Evolutionary conservation across 768 basidiomycete species (phyloP).

Genomic region (Phylloporus arenicola): DNA sequence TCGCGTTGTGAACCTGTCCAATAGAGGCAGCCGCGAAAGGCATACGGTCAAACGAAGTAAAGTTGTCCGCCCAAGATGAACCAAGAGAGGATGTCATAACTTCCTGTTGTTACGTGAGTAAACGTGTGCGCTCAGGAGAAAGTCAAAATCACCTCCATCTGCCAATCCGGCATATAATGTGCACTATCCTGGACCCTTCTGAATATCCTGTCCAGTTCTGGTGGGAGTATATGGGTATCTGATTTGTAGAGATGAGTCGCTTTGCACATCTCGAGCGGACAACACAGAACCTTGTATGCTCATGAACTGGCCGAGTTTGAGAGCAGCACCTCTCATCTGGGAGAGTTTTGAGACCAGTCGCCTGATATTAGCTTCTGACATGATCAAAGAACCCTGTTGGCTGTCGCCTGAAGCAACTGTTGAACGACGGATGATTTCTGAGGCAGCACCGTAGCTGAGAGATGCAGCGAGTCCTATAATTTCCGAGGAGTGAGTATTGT

Average conservation of each 20-base stretch:
- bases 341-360: conserved; percentile 90
- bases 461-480: conserved; percentile 81
- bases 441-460: conserved; percentile 81
- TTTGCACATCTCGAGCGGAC: not conserved
- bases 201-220: conserved; percentile 84
- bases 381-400: conserved; percentile 53
- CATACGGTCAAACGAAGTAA: conserved; percentile 71
- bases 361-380: conserved; percentile 88
- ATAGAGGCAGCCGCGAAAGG: conserved; percentile 97
- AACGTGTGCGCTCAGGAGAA: not conserved
- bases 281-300: conserved; percentile 76
- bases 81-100: conserved; percentile 76
- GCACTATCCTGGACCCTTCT: conserved; percentile 90
- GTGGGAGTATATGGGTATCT: conserved; percentile 88
- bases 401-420: conserved; percentile 33
- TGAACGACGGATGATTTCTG: conserved; percentile 75
- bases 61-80: conserved; percentile 63
- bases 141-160: conserved; percentile 70
- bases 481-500: not conserved
- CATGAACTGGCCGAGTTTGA: conserved; percentile 96
- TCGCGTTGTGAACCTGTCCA: conserved; percentile 86
- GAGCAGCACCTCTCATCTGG: conserved; percentile 92
- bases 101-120: conserved; percentile 36
- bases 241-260: not conserved
- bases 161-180: conserved; percentile 99